Evolutionary conservation across 83 land plant species (phyloP), one percentile per base, ranked within the genome.

Genomic region (Diphasiastrum complanatum): DNA sequence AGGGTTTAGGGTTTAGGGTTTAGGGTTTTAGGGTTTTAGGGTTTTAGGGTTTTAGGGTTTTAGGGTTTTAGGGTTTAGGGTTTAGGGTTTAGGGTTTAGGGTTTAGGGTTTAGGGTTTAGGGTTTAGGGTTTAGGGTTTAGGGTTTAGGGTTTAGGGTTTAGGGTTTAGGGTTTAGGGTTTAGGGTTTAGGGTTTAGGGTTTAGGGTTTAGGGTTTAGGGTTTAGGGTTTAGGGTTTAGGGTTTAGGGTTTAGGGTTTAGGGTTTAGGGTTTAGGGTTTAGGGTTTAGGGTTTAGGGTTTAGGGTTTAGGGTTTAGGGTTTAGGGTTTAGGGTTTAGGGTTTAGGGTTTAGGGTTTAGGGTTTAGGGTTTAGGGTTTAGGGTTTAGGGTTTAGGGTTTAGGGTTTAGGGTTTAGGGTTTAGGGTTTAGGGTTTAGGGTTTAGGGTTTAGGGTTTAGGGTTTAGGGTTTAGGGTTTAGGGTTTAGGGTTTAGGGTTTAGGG

Each of bases 221-320:
- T 45, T 73, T 68, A 48, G 66, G 70, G 64, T 26, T 72, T 65
- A 47, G 71, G 63, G 75, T 47, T 41, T 41, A 8, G 16, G 68
- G 71, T 49, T 57, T 65, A 54, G 64, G 75, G 63, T 54, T 74
- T 63, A 54, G 63, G 78, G 76, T 60, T 74, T 67, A 73, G 73
- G 76, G 76, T 69, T 68, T 69, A 74, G 74, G 77, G 75, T 69
- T 67, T 69, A 75, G 77, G 74, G 75, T 69, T 67, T 61, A 69
- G 76, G 76, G 76, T 61, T 67, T 69, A 61, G 71, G 75, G 62
- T 54, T 65, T 66, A 58, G 71, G 75, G 59, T 69, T 60, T 52
- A 51, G 67, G 77, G 75, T 69, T 74, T 61, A 61, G 64, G 66
- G 77, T 69, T 74, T 69, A 71, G 75, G 75, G 69, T 67, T 71